Percentiles rank a stretch among this genome's conserved stretches.
These are phyloP conservation scores for Hyaloscypha finlandica DNA, from an alignment of 495 filamentous ascomycete genomes.

Conservation along the genomic window DNA sequence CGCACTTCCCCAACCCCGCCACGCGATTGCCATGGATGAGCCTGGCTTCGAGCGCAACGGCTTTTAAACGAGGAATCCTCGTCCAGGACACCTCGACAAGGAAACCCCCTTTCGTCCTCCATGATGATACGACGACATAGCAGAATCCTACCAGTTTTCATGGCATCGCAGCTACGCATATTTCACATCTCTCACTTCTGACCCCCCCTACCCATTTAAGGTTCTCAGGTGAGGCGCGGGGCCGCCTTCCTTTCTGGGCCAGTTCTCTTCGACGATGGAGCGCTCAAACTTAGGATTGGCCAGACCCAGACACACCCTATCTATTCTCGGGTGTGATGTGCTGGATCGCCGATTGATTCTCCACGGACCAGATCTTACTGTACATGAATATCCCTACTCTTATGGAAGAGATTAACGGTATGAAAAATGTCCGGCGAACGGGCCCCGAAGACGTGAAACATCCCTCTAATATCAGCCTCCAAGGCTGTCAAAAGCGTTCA, in stretches of 20 bases:
- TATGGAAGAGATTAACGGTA: background rate
- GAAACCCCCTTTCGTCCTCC: background rate
- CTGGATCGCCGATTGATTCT: background rate
- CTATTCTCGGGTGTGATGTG: background rate
- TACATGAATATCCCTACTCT: background rate
- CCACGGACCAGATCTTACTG: background rate
- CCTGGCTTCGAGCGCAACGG: background rate
- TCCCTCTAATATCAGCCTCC: background rate
- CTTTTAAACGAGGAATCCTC: background rate
- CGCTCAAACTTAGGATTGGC: background rate
- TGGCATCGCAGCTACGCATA: background rate
- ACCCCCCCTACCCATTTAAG: background rate
- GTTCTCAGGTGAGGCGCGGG: background rate
- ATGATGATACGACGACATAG: background rate
- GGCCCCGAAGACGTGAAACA: background rate
- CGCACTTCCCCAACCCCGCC: background rate
- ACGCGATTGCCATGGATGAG: slow-evolving; percentile 6
- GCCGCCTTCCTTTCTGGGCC: background rate
- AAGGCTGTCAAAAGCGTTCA: background rate
- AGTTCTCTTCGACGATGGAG: background rate
- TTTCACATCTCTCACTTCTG: background rate
- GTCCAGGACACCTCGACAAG: background rate
- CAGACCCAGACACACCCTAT: background rate
- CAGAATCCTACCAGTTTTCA: background rate
- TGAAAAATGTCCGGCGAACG: background rate